Base-by-base conservation (phyloP, 1,284 basidiomycete species). In the Athelia psychrophila region DNA sequence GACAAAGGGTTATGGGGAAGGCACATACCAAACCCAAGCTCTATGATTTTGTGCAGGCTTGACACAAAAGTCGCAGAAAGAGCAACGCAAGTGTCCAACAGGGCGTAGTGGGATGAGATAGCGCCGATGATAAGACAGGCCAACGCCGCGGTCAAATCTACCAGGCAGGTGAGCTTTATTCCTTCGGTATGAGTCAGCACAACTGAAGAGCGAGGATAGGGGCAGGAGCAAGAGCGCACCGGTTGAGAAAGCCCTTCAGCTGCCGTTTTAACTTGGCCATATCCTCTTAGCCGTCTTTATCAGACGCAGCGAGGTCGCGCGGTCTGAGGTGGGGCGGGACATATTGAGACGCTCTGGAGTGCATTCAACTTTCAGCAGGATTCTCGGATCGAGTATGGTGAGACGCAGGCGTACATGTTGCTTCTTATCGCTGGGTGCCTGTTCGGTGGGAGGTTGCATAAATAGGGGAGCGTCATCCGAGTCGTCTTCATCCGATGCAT, bases 31-130 rank as follows among this genome's bases (percentile, higher is more conserved):
- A 98, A 96, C 62, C 98, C 96, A 44, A 95, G 75, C 1, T 95
- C 95, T 15, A 96, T 74, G 15, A 93, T 77, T 62, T 88, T 90
- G 70, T 97, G 86, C 44, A 98, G 72, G 46, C 87, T 84, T 1
- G 91, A 86, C 23, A 97, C 82, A 40, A 99, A 84, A 0, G 93
- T 89, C 0, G 95, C 94, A 64, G 98, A 88, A 3, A 98, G 77
- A 16, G 95, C 87, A 49, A 98, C 91, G 61, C 94, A 95, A 2
- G 91, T 92, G 66, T 98, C 95, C 47, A 98, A 77, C 3, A 93
- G 76, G 48, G 90, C 89, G 0, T 91, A 84, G 64, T 91, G 88
- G 16, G 88, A 82, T 1, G 93, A 84, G 47, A 97, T 91, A 42
- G n/a, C 89, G 50, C 89, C 81, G 50, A 97, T 83, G 50, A 98